phyloP scores from a whole-genome alignment of 345 rosid genomes.

The Eucalyptus fibrosa region DNA sequence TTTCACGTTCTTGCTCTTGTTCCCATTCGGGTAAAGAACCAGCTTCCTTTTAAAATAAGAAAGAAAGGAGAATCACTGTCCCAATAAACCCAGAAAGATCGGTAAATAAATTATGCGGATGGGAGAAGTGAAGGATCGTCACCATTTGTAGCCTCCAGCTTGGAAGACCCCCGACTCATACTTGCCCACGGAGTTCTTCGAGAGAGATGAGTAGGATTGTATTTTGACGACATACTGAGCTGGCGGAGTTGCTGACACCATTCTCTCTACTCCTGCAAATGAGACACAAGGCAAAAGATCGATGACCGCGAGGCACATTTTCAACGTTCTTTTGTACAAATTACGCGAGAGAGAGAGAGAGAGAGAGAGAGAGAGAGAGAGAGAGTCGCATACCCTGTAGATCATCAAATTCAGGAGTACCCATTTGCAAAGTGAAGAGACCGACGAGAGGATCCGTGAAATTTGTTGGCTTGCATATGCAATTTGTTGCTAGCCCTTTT shows the following conservation, averaged over 20 bases:
- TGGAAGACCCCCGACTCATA: slow-evolving; percentile 51
- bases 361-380: background rate
- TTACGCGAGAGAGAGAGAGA: background rate
- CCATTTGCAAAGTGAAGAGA: slow-evolving; percentile 2
- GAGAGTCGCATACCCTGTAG: slow-evolving; percentile 1
- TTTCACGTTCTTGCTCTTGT: slow-evolving; percentile 37
- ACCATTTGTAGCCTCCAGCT: slow-evolving; percentile 75
- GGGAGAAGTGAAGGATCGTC: background rate
- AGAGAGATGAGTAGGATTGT: slow-evolving; percentile 33
- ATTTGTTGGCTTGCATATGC: background rate
- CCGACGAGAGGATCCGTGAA: background rate
- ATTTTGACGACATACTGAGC: slow-evolving; percentile 36
- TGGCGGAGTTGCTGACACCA: slow-evolving; percentile 32
- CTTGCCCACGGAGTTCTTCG: slow-evolving; percentile 22
- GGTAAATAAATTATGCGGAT: background rate
- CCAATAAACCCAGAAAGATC: background rate
- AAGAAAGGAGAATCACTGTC: background rate
- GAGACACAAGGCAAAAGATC: background rate
- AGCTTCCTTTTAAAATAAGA: slow-evolving; percentile 28
- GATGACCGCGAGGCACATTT: background rate
- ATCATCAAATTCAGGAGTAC: background rate
- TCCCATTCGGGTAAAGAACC: slow-evolving; percentile 51
- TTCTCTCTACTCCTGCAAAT: background rate
- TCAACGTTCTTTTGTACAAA: background rate
- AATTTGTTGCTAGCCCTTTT: background rate